phyloP scores from a whole-genome alignment of 495 filamentous ascomycete species.

The Neurospora sp. region DNA sequence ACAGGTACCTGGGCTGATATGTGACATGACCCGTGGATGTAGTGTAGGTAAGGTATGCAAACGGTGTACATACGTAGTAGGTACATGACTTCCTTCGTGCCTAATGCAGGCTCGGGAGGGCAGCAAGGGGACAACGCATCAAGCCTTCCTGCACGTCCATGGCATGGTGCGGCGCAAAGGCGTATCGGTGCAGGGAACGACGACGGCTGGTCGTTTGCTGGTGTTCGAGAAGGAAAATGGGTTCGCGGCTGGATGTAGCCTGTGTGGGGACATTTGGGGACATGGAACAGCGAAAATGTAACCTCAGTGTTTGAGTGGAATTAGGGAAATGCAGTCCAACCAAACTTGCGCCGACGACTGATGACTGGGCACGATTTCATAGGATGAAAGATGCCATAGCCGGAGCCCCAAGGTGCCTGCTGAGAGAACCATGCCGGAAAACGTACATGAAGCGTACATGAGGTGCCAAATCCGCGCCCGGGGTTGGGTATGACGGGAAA shows the following conservation, averaged over 20 bases:
- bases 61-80: neutral
- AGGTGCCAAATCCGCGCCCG: constrained; percentile 7
- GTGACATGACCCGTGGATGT: neutral
- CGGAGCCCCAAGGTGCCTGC: constrained; percentile 13
- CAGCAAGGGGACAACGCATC: constrained; percentile 23
- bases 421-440: constrained; percentile 19
- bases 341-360: constrained; percentile 24
- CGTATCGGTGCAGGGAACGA: constrained; percentile 8
- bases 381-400: constrained; percentile 20
- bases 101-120: constrained; percentile 17
- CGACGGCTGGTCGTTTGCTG: constrained; percentile 7
- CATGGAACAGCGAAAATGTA: constrained; percentile 19
- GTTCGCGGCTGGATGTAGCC: constrained; percentile 4
- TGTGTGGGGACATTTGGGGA: constrained; percentile 8
- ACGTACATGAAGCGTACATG: constrained; percentile 19
- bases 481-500: neutral
- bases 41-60: neutral
- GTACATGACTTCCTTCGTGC: neutral
- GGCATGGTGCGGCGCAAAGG: constrained; percentile 2
- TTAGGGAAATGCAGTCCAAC: constrained; percentile 22
- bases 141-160: constrained; percentile 19
- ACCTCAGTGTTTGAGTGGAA: constrained; percentile 18
- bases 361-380: constrained; percentile 32
- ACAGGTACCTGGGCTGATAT: neutral
- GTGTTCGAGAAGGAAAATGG: constrained; percentile 17